A percentile compares a stretch with the other conserved stretches of the same genome.
Evolutionary conservation across 140 eudicot genomes (phyloP).

Genomic region (Bidens hawaiensis): DNA sequence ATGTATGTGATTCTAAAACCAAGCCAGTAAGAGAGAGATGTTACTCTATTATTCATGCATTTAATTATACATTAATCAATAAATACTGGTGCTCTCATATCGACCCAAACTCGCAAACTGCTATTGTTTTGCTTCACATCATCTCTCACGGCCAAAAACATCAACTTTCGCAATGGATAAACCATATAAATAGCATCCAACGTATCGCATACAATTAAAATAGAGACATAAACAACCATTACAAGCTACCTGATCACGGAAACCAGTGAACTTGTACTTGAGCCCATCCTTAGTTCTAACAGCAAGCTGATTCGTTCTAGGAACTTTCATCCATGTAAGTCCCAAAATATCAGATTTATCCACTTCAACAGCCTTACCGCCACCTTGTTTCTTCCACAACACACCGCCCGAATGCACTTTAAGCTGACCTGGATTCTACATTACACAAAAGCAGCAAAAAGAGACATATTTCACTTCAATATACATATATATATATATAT

Average conservation of each 20-base stretch:
- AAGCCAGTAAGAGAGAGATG: neutral
- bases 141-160: neutral
- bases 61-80: neutral
- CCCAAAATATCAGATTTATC: slow-evolving; percentile 59
- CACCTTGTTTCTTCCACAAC: slow-evolving; percentile 92
- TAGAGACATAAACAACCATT: neutral
- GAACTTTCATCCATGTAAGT: slow-evolving; percentile 94
- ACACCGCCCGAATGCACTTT: slow-evolving; percentile 78
- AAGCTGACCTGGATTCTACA: slow-evolving; percentile 92
- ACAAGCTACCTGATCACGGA: slow-evolving; percentile 74
- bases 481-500: too few relatives aligned
- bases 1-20: slow-evolving; percentile 1
- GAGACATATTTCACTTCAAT: neutral
- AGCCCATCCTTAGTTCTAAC: slow-evolving; percentile 74
- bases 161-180: neutral
- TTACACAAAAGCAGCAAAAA: neutral
- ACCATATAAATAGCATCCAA: neutral
- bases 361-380: slow-evolving; percentile 93
- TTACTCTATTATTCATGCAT: neutral
- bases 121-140: neutral
- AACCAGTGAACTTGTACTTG: slow-evolving; percentile 85
- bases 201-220: neutral
- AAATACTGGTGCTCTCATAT: slow-evolving; percentile 11
- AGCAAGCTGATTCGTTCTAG: slow-evolving; percentile 80
- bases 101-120: too few relatives aligned